Evolutionary conservation across 1,284 basidiomycete species (phyloP), one percentile per base, ranked within the genome.

Genomic region (Cystobasidium pallidum): DNA sequence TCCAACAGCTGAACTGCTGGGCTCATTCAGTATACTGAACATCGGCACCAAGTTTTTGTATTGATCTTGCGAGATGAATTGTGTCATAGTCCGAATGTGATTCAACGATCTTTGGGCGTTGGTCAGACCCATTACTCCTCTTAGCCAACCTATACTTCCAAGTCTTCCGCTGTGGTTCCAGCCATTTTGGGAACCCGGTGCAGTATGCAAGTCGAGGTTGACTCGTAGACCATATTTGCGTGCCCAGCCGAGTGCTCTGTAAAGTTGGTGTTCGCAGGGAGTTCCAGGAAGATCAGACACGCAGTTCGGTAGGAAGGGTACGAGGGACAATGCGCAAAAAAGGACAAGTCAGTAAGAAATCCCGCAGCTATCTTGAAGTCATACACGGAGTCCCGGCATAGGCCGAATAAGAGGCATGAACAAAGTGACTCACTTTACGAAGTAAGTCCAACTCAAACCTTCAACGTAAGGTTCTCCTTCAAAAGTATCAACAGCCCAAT

Each of bases 211-310:
- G 81, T 95, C 93, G 59, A 95, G 82, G 77, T 92, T 89, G 73
- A 94, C 86, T 36, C 93, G 85, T 3, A 95, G 76, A 17, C 93
- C 92, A 80, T 96, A 95, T 82, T 94, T 94, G 74, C 92, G 86
- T 52, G 88, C 88, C 92, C 92, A 95, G n/a, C 84, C 83, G 58
- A 94, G 80, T 13, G 89, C 84, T 71, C 88, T 89, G 62, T 91
- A 83, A 76, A 26, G 28, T 34, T 3, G 26, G 8, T 32, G 24
- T 17, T 11, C 83, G 78, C 84, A 41, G 36, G 11, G 17, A 47
- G n/a, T 6, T 8, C 6, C 21, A 28, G 19, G 21, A 54, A 8
- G 51, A 39, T n/a, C n/a, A n/a, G n/a, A 39, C 7, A 13, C 36
- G 13, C 13, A 39, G 36, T 39, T 39, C 7, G 13, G 36, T 6